Percentiles rank a stretch among this genome's conserved stretches.
These are phyloP conservation scores for Keithomyces neogunnii DNA, from an alignment of 2,329 filamentous ascomycete species.

Conservation along the genomic window DNA sequence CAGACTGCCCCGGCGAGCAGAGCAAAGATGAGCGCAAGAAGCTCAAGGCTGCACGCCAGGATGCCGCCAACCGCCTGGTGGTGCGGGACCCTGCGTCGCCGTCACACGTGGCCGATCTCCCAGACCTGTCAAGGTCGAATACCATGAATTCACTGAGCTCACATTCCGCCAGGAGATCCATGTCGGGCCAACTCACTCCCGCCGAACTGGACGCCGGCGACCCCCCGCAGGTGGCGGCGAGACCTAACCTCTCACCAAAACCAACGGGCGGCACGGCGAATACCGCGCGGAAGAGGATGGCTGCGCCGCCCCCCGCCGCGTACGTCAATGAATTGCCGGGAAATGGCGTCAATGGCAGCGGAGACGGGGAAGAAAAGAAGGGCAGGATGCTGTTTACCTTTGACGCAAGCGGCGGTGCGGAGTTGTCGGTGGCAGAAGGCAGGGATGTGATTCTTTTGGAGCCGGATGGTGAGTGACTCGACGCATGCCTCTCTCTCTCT, in stretches of 20 bases:
- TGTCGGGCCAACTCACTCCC: conserved; percentile 38
- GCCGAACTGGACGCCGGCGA: conserved; percentile 35
- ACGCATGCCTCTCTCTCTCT: neutral
- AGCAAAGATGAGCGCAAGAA: conserved; percentile 94
- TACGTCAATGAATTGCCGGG: conserved; percentile 65
- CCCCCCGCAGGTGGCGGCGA: conserved; percentile 13
- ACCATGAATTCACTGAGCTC: conserved; percentile 89
- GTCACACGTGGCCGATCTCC: conserved; percentile 50
- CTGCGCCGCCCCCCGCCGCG: conserved; percentile 78
- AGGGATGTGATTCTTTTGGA: conserved; percentile 72
- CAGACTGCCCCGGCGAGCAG: conserved; percentile 89
- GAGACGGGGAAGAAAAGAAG: conserved; percentile 39
- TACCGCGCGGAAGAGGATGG: conserved; percentile 53
- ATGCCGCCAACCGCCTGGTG: conserved; percentile 57
- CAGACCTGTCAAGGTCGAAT: conserved; percentile 66
- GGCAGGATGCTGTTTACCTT: conserved; percentile 90
- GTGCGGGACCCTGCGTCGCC: conserved; percentile 33
- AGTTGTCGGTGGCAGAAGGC: conserved; percentile 72
- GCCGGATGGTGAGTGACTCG: conserved; percentile 64
- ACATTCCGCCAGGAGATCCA: conserved; percentile 62
- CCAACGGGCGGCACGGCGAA: conserved; percentile 18
- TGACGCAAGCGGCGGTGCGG: conserved; percentile 70
- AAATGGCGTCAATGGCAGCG: conserved; percentile 34
- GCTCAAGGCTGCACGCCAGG: conserved; percentile 78
- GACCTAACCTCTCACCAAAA: conserved; percentile 17